These are phyloP conservation scores for Quercus phellos DNA, from an alignment of 331 rosid species.

Conservation along the genomic window DNA sequence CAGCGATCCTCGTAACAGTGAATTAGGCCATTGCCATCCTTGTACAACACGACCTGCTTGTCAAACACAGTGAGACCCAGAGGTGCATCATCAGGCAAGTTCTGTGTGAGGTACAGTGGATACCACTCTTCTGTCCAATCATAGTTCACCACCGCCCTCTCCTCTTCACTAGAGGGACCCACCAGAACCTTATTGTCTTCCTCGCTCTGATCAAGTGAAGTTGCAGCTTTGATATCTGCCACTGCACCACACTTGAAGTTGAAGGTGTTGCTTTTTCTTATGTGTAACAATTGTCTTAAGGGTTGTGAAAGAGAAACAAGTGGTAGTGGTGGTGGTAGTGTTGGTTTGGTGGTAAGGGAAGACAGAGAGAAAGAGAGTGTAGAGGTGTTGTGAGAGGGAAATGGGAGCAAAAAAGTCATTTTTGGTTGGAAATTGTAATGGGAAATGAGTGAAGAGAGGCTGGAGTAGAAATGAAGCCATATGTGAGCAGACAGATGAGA, in stretches of 20 bases:
- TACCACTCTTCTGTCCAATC: slow-evolving; percentile 95
- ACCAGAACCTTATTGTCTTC: slow-evolving; percentile 35
- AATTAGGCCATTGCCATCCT: slow-evolving; percentile 49
- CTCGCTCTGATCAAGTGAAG: slow-evolving; percentile 24
- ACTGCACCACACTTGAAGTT: slow-evolving; percentile 33
- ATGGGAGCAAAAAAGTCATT: slow-evolving; percentile 50
- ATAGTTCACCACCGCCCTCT: slow-evolving; percentile 50
- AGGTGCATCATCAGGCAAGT: slow-evolving; percentile 82
- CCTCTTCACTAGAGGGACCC: slow-evolving; percentile 49
- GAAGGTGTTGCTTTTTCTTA: slow-evolving; percentile 15
- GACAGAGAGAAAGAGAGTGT: slow-evolving; percentile 20
- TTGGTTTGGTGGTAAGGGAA: slow-evolving; percentile 21
- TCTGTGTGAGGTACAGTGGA: slow-evolving; percentile 67
- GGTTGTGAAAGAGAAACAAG: slow-evolving; percentile 16
- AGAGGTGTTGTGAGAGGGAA: slow-evolving; percentile 14
- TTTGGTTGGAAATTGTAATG: not conserved
- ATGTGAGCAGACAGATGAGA: not conserved
- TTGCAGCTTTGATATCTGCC: slow-evolving; percentile 33
- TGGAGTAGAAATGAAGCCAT: not conserved
- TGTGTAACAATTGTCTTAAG: slow-evolving; percentile 14
- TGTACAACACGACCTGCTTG: slow-evolving; percentile 63
- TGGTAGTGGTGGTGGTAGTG: not conserved
- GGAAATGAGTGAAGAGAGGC: not conserved
- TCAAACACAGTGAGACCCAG: slow-evolving; percentile 74
- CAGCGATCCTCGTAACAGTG: slow-evolving; percentile 87